Percentiles rank a stretch among this genome's conserved stretches.
Conservation (phyloP, 1,284 basidiomycete species). For the Spongispora temasekensis region DNA sequence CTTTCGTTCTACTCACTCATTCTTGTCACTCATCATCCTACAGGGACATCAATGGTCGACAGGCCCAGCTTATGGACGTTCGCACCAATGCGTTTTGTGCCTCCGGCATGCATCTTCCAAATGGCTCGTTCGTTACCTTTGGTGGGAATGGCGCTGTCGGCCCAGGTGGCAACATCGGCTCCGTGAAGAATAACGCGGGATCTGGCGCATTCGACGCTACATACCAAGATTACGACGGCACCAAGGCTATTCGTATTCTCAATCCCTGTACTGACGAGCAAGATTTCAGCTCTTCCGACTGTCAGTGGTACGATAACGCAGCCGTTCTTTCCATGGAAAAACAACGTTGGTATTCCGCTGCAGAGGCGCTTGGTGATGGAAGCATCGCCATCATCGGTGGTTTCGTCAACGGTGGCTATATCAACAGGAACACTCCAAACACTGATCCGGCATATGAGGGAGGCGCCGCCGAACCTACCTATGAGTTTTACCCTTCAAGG, state of each 20-base stretch:
- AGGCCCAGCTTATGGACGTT: constrained; percentile 66
- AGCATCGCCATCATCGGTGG: constrained; percentile 76
- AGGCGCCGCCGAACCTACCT: constrained; percentile 65
- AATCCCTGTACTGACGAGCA: constrained; percentile 68
- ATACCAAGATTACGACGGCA: constrained; percentile 69
- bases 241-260: constrained; percentile 69
- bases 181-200: constrained; percentile 44
- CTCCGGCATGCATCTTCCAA: constrained; percentile 70
- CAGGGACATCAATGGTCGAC: constrained; percentile 41
- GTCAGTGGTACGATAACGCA: constrained; percentile 81
- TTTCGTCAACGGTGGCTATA: constrained; percentile 83
- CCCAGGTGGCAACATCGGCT: constrained; percentile 66
- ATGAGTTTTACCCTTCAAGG: constrained; percentile 81
- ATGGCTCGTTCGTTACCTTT: constrained; percentile 63
- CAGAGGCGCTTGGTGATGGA: constrained; percentile 73
- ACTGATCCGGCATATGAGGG: constrained; percentile 64
- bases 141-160: constrained; percentile 80
- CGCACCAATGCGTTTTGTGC: constrained; percentile 83
- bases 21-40: background rate
- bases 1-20: background rate
- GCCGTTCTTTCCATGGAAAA: constrained; percentile 70
- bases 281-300: constrained; percentile 49
- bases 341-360: constrained; percentile 87
- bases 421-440: constrained; percentile 82
- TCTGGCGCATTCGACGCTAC: constrained; percentile 57